Evolutionary conservation across 176 grass and related monocot species (phyloP), one percentile per base, ranked within the genome.

Genomic region (Pharus latifolius): DNA sequence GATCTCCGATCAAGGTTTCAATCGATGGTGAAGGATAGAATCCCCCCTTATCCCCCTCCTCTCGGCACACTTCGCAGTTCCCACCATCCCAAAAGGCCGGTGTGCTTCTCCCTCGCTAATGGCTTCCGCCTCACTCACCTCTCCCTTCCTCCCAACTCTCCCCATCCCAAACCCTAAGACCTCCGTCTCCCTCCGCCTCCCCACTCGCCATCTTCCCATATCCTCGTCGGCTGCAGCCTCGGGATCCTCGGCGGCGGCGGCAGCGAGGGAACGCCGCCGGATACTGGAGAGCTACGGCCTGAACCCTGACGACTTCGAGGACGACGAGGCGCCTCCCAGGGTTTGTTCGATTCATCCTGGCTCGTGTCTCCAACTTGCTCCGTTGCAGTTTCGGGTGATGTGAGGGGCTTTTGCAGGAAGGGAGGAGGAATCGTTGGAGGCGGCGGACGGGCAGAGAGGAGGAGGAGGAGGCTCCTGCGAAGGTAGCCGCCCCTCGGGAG

Each of bases 221-320:
- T 46, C 56, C 1, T 65, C 67, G 16, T 45, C 54, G 2, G 60
- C 66, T 6, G 70, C 60, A 68, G 67, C 60, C 11, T 54, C 60
- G 29, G 47, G 67, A 42, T 48, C 16, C 16, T 1, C 23, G 40
- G 88, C 63, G 10, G 66, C 80, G 1, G 71, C 72, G 23, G 48
- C 78, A 5, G 77, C 80, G 46, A 80, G 64, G 63, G 80, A 79
- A 45, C 77, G 73, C 24, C 77, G 29, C 1, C 81, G 78, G 5
- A 70, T 91, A 69, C 80, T 87, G 15, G 84, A 91, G 69, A 82
- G 80, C 11, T 87, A 91, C 71, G 80, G 88, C 50, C 80, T 91
- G 72, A 83, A 87, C 53, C 84, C 88, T 4, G 74, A 83, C 4
- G 88, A 87, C 24, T 91, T 75, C 68, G 59, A 74, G 49, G 73